Percentiles rank a stretch among this genome's conserved stretches.
Evolutionary conservation across 2,329 filamentous ascomycete genomes (phyloP).

Genomic region (Cladosporium halotolerans): DNA sequence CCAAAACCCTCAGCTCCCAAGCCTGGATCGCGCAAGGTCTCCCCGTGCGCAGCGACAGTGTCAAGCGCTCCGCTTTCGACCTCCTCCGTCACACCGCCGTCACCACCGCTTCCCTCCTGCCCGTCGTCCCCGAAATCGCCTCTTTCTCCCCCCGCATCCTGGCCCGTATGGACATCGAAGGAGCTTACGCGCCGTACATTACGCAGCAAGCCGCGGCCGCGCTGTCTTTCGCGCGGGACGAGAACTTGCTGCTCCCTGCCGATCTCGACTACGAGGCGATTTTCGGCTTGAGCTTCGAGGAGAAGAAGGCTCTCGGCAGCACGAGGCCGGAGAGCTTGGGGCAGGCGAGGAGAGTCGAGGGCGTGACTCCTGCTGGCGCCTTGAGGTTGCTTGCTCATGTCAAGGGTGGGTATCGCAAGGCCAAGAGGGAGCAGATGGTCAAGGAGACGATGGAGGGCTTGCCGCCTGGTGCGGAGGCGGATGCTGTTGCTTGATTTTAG

Average conservation of each 20-base stretch:
- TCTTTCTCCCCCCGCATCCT: conserved; percentile 55
- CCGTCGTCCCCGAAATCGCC: conserved; percentile 51
- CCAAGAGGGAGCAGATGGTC: conserved; percentile 25
- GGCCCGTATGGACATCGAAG: conserved; percentile 71
- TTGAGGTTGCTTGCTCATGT: conserved; percentile 58
- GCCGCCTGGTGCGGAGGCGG: conserved; percentile 19
- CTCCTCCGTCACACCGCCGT: conserved; percentile 64
- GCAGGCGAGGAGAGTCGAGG: conserved; percentile 82
- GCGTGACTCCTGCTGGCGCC: conserved; percentile 51
- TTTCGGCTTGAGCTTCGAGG: conserved; percentile 69
- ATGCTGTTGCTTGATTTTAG: conserved; percentile 17
- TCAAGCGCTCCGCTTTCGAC: conserved; percentile 67
- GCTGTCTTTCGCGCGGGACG: conserved; percentile 66
- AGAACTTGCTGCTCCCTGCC: conserved; percentile 62
- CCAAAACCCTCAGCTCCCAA: conserved; percentile 52
- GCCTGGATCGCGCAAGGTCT: conserved; percentile 69
- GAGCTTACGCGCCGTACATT: conserved; percentile 81
- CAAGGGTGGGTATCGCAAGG: conserved; percentile 35
- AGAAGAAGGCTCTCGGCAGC: conserved; percentile 62
- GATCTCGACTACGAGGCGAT: conserved; percentile 72
- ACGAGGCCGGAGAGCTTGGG: conserved; percentile 79
- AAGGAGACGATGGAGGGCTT: conserved; percentile 24
- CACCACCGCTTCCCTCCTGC: conserved; percentile 51
- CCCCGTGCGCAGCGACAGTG: conserved; percentile 58
- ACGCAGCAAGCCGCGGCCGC: conserved; percentile 62